Evolutionary conservation across 2,329 filamentous ascomycete genomes (phyloP).

Genomic region (Hansfordia pulvinata): DNA sequence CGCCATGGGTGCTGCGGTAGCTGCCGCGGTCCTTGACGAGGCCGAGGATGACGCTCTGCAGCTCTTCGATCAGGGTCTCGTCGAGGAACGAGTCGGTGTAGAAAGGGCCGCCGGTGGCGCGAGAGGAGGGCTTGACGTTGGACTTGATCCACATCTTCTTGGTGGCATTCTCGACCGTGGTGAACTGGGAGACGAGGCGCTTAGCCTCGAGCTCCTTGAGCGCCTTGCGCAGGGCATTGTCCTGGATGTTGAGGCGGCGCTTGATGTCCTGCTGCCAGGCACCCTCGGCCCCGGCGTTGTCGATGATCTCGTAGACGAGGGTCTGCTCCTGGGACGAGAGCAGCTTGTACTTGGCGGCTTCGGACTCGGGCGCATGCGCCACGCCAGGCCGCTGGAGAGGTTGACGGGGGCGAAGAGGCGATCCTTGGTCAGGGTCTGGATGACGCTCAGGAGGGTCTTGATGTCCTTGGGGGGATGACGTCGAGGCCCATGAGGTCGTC

Average conservation of each 20-base stretch:
- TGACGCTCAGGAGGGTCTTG: conserved; percentile 36
- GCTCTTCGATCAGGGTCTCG: conserved; percentile 68
- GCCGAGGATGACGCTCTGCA: conserved; percentile 35
- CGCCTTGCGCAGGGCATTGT: conserved; percentile 65
- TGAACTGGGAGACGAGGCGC: conserved; percentile 75
- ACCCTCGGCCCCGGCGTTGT: conserved; percentile 70
- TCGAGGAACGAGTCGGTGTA: conserved; percentile 87
- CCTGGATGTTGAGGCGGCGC: conserved; percentile 67
- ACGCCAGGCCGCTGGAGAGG: conserved; percentile 30
- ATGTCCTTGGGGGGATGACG: conserved; percentile 43
- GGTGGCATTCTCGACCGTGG: conserved; percentile 79
- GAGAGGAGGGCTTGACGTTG: conserved; percentile 70
- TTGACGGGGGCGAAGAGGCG: conserved; percentile 40
- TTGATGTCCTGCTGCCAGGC: conserved; percentile 87
- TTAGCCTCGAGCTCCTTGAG: conserved; percentile 76
- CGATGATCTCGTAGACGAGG: conserved; percentile 80
- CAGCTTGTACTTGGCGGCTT: conserved; percentile 50
- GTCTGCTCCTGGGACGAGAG: conserved; percentile 59
- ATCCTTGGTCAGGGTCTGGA: conserved; percentile 45
- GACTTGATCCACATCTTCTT: conserved; percentile 95
- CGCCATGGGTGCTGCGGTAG: conserved; percentile 18
- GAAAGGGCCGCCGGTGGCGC: conserved; percentile 88
- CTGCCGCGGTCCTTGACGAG: conserved; percentile 18
- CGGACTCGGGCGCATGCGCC: conserved; percentile 44
- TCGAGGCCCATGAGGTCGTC: conserved; percentile 42